Evolutionary conservation across 1,284 basidiomycete genomes (phyloP).

Genomic region (Naganishia sp.): DNA sequence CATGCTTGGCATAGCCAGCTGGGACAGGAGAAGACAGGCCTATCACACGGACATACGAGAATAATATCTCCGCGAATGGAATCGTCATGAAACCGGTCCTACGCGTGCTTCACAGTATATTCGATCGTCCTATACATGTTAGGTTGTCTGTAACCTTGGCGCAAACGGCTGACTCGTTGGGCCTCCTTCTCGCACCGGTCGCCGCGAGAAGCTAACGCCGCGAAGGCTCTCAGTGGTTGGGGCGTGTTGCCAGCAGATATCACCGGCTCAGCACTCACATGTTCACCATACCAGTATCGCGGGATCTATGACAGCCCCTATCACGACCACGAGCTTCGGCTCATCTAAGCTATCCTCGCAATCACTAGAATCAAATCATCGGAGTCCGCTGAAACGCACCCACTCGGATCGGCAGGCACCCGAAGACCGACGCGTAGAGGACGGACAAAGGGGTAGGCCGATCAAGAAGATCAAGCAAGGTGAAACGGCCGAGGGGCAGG

Average conservation of each 20-base stretch:
- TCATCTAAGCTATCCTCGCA: background rate
- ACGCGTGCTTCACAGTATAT: too few relatives aligned
- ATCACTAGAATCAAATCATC: background rate
- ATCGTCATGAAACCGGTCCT: too few relatives aligned
- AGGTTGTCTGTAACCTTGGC: too few relatives aligned
- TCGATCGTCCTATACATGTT: too few relatives aligned
- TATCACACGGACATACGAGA: too few relatives aligned
- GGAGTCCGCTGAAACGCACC: conserved; percentile 19
- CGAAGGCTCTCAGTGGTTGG: too few relatives aligned
- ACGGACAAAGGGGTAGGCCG: background rate
- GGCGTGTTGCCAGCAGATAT: background rate
- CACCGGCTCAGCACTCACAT: conserved; percentile 1
- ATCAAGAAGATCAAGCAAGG: conserved; percentile 15
- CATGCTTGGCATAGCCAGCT: too few relatives aligned
- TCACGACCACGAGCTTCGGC: conserved; percentile 22
- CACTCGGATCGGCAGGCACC: background rate
- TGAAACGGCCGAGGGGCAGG: background rate
- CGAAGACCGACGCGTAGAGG: background rate
- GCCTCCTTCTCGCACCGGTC: too few relatives aligned
- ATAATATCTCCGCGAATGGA: too few relatives aligned
- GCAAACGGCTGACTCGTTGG: too few relatives aligned
- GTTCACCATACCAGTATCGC: background rate
- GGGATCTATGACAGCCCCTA: conserved; percentile 25
- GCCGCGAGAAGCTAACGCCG: too few relatives aligned
- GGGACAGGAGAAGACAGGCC: too few relatives aligned